These are phyloP conservation scores for Boletales sp. DNA, from an alignment of 768 basidiomycete species.

Conservation along the genomic window DNA sequence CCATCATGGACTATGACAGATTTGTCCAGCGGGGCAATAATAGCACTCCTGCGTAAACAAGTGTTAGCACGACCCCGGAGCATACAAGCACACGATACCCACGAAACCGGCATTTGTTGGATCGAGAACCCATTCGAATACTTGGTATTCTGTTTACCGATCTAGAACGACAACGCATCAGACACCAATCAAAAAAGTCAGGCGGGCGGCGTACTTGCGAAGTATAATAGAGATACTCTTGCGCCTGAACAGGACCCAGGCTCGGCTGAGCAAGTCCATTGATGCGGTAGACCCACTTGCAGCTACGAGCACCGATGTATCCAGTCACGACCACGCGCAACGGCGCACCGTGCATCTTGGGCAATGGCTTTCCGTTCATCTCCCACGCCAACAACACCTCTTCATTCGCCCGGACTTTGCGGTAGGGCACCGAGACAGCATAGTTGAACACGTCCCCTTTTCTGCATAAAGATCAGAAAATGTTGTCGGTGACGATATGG, in stretches of 20 bases:
- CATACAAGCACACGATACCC: constrained; percentile 14
- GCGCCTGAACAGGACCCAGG: constrained; percentile 48
- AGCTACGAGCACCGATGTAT: constrained; percentile 51
- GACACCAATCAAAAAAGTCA: too few relatives aligned
- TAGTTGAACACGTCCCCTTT: constrained; percentile 39
- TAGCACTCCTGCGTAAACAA: constrained; percentile 8
- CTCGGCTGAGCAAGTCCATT: constrained; percentile 48
- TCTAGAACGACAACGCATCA: constrained; percentile 1
- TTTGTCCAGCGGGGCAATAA: constrained; percentile 30
- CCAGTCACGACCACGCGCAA: constrained; percentile 50
- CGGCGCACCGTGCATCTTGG: constrained; percentile 50
- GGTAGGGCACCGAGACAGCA: constrained; percentile 48
- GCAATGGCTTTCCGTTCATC: constrained; percentile 32
- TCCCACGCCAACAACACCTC: constrained; percentile 36
- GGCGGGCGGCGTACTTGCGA: constrained; percentile 37
- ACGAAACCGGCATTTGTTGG: constrained; percentile 58
- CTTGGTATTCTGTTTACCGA: constrained; percentile 47
- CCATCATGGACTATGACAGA: constrained; percentile 48
- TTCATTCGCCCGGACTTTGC: constrained; percentile 44
- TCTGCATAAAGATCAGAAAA: constrained; percentile 12
- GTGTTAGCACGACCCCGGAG: neutral
- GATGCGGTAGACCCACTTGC: constrained; percentile 53
- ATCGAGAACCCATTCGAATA: constrained; percentile 57
- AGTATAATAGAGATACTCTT: constrained; percentile 53
- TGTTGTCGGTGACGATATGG: too few relatives aligned